A percentile compares a stretch with the other conserved stretches of the same genome.
These are phyloP conservation scores for Rosa hybrid DNA, from an alignment of 331 rosid species.

Conservation along the genomic window DNA sequence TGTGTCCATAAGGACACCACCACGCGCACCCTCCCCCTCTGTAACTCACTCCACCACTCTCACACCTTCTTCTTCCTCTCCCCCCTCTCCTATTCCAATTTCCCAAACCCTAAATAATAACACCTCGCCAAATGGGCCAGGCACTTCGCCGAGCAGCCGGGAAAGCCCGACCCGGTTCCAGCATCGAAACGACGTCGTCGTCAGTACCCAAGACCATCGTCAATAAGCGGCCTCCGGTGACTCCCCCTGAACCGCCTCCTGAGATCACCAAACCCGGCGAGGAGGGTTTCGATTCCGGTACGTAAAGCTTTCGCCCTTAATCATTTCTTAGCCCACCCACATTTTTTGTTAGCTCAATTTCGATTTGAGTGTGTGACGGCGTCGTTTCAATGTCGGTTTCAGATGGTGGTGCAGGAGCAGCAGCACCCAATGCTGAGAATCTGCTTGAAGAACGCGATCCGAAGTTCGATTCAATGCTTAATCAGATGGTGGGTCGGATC, in stretches of 20 bases:
- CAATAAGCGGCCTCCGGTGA: constrained; percentile 50
- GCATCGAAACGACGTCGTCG: constrained; percentile 43
- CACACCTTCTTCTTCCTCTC: neutral
- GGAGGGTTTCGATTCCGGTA: constrained; percentile 44
- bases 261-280: constrained; percentile 44
- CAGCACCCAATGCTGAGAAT: constrained; percentile 42
- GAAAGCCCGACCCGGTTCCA: constrained; percentile 57
- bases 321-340: neutral
- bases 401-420: constrained; percentile 35
- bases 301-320: constrained; percentile 18
- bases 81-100: neutral
- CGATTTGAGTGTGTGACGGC: neutral
- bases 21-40: neutral
- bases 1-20: neutral
- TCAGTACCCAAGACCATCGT: constrained; percentile 42
- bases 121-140: constrained; percentile 66
- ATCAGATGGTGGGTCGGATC: constrained; percentile 86
- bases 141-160: constrained; percentile 99
- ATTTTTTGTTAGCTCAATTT: neutral
- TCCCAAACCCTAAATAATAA: neutral
- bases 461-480: constrained; percentile 81
- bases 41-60: neutral
- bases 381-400: constrained; percentile 31
- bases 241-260: constrained; percentile 26
- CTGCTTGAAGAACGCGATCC: constrained; percentile 77